Base-by-base conservation (phyloP, 768 basidiomycete species). In the Hydnum rufescens region DNA sequence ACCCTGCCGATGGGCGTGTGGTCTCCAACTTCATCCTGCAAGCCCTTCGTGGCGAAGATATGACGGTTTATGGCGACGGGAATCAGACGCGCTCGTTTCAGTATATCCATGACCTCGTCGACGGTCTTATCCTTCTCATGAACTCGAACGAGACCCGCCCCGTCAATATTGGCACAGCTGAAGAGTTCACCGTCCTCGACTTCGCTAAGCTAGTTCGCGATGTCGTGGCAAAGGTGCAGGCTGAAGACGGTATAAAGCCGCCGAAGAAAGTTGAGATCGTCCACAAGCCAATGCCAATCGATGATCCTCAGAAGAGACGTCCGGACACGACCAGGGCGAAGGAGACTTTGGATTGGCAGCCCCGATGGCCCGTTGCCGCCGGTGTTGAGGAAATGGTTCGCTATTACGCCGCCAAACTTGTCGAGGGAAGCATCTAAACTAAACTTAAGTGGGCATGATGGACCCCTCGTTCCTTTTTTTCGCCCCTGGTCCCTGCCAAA, bases 11-110 rank as follows among this genome's bases (percentile, higher is more conserved):
- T 62, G 95, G 95, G 13, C 86, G 95, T 54, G 92, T 99, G 58
- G 95, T 99, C 26, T 93, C 89, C 62, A 99, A 99, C 70, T 99
- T 99, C 67, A 93, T 95, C 64, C 85, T 97, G 50, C 92, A 96
- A 61, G 95, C 95, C 16, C 77, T 99, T 51, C 84, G 81, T 60
- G 92, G 89, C 49, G 82, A 97, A 67, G 86, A 96, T 66, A 82
- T 99, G 74, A 96, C 92, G 46, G 88, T 96, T 43, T 93, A 92
- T 63, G 88, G 90, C 50, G 89, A 96, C 63, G 89, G 89, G 58
- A 77, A 68, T 42, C 89, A 93, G 70, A 92, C 89, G 22, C 83
- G 89, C 55, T 93, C 90, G 8, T 90, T 93, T 77, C 90, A 93
- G 68, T 99, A 93, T 68, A 80, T 99, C 55, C 95, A 99, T 70